A percentile compares a stretch with the other conserved stretches of the same genome.
phyloP scores from a whole-genome alignment of 1,139 yeast genomes.

The Yamadazyma epiphylla region DNA sequence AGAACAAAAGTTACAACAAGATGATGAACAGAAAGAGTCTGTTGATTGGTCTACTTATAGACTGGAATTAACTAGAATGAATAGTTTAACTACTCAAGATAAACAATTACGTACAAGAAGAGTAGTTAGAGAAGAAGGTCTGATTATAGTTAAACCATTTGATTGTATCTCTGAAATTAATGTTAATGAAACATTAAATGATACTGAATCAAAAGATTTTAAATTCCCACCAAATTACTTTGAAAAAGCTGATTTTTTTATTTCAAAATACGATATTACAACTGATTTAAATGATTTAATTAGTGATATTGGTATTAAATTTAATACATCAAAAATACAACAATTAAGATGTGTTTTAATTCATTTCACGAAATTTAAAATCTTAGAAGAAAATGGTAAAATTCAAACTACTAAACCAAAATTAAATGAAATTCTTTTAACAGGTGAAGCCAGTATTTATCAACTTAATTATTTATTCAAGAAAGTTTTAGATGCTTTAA shows the following conservation, averaged over 20 bases:
- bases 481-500: conserved; percentile 65
- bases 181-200: conserved; percentile 35
- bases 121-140: conserved; percentile 64
- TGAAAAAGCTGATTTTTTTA: conserved; percentile 33
- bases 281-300: conserved; percentile 42
- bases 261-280: conserved; percentile 23
- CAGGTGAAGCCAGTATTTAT: conserved; percentile 53
- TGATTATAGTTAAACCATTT: conserved; percentile 66
- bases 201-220: conserved; percentile 14
- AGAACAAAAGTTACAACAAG: conserved; percentile 30
- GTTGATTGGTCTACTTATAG: conserved; percentile 42
- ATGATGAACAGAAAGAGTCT: conserved; percentile 21
- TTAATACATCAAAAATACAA: conserved; percentile 28
- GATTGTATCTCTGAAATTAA: conserved; percentile 53
- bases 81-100: conserved; percentile 67
- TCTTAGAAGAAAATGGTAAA: conserved; percentile 34
- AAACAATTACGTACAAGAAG: conserved; percentile 65
- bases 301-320: conserved; percentile 43
- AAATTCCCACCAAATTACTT: conserved; percentile 9
- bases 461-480: conserved; percentile 77
- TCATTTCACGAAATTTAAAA: conserved; percentile 37
- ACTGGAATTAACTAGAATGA: conserved; percentile 68
- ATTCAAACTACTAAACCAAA: conserved; percentile 42
- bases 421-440: conserved; percentile 31
- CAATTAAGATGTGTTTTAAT: conserved; percentile 38